Evolutionary conservation across 2,329 filamentous ascomycete species (phyloP), one percentile per base, ranked within the genome.

Genomic region (Aspergillus sp.): DNA sequence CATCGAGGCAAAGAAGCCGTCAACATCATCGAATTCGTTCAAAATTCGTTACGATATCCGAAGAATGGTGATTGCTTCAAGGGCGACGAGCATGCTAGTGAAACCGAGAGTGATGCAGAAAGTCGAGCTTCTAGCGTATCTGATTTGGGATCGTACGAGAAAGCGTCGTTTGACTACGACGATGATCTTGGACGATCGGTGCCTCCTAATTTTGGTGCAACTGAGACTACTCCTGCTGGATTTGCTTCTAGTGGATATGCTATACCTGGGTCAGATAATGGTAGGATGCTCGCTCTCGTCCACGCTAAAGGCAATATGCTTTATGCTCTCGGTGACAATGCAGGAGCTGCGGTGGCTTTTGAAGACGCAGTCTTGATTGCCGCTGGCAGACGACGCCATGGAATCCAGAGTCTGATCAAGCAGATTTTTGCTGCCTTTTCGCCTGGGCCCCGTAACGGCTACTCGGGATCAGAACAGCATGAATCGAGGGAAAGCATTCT

Each of bases 301-400:
- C 93, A 98, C 67, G 90, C 91, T 13, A 98, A 97, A 66, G 93
- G 91, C n/a, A 97, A 97, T 50, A 94, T 97, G 85, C 76, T 97
- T 2, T 98, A 98, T 67, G 83, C 88, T 27, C 71, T 94, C 28
- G 91, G 91, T 37, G 85, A 96, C 52, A 86, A 93, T 51, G 74
- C 77, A 33, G 81, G 77, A 33, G 93, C 93, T 34, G 90, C 91
- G 1, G 81, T 83, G 55, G 89, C 93, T 4, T 98, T 98, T 56
- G 93, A 98, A 64, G 90, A 96, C 64, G 91, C 90, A 0, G 89
- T 98, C 4, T 69, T 96, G 42, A 91, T 98, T 50, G 90, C 89
- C 45, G 79, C 86, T 27, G 90, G 90, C 2, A 79, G 83, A 48
- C 75, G 77, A 37, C 77, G 85, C 5, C 75, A 78, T 47, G 84